Base-by-base conservation (phyloP, 768 basidiomycete genomes). In the Crucibulum laeve region DNA sequence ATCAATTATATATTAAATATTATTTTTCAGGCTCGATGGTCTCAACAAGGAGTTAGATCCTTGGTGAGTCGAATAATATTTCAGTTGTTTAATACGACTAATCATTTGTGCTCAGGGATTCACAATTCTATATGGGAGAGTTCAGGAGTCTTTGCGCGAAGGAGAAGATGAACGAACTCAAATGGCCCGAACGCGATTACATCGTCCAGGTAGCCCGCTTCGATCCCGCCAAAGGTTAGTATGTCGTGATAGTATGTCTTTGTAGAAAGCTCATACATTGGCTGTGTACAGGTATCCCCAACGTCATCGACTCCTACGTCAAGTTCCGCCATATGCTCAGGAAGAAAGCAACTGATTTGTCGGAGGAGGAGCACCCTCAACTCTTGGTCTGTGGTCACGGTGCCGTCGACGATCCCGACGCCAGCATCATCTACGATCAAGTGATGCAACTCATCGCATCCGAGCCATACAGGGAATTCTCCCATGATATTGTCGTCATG, bases 361-460 rank as follows among this genome's bases (percentile, higher is more conserved):
- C 52, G 10, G 68, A 68, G 25, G 70, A 77, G 4, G 79, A 82
- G 41, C 69, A 72, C 33, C 89, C 89, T 44, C 89, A 91, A 60
- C 63, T 91, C 51, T 68, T 91, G 55, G 63, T 91, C 51, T 90
- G 88, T 61, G 93, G 93, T 17, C 93, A 96, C 59, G 91, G 91
- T 42, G 87, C 87, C 21, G 91, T 96, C 47, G 93, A 96, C 53
- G 93, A 96, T 63, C 93, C 91, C 13, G 91, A 96, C 70, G 91
- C 91, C 11, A 89, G 83, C 63, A 88, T 89, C 69, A 91, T 91
- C 62, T 91, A 91, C 59, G 89, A 91, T 51, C 76, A 89, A 58
- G 71, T 83, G 49, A 74, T 85, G 57, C 74, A 79, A 48, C 64
- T 84, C 49, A 73, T 90, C 34, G 55, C 60, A 40, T 70, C 71